Base-by-base conservation (phyloP, 2,329 filamentous ascomycete genomes). In the Diaporthe nobilis region DNA sequence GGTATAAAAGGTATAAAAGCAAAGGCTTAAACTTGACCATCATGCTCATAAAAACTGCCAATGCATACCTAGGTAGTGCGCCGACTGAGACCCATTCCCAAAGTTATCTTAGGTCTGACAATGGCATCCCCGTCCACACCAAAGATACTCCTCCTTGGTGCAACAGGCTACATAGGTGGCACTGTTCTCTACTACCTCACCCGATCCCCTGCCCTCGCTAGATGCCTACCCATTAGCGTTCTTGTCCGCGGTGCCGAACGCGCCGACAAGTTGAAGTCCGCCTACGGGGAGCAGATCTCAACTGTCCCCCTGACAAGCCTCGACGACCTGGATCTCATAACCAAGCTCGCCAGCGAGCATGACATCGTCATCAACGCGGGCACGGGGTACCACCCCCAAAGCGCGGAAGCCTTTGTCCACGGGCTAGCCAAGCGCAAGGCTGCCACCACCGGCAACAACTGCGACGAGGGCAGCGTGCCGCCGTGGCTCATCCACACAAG, bases 361-460 rank as follows among this genome's bases (percentile, higher is more conserved):
- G 81, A 82, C 58, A 77, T 88, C 72, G 83, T 89, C 10, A 84
- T 90, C 68, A 85, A 87, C 77, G 82, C 85, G 0, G 85, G 85
- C 1, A 79, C 80, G 2, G 85, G 85, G 7, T 86, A 80, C 72
- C 84, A 88, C 77, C 63, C 81, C 1, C 58, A 77, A 0, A 83
- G 83, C 4, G 85, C 85, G 0, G 81, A 81, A 71, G 86, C 87
- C 0, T 78, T 88, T 44, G 81, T 89, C 3, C 78, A 79, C 1
- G 88, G 87, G 0, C 83, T 90, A 0, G 83, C 81, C 0, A 80
- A 84, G 44, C 61, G n/a, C 20, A 58, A 42, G 22, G 44, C 22
- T 39, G 60, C 49, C 42, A 57, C 15, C 25, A 34, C 7, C 6
- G 28, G 25, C 28, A 57, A 57, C 25, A 57, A 34, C 28, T 22